Conservation (phyloP, 2,329 filamentous ascomycete genomes). For the Epicoccum nigrum region DNA sequence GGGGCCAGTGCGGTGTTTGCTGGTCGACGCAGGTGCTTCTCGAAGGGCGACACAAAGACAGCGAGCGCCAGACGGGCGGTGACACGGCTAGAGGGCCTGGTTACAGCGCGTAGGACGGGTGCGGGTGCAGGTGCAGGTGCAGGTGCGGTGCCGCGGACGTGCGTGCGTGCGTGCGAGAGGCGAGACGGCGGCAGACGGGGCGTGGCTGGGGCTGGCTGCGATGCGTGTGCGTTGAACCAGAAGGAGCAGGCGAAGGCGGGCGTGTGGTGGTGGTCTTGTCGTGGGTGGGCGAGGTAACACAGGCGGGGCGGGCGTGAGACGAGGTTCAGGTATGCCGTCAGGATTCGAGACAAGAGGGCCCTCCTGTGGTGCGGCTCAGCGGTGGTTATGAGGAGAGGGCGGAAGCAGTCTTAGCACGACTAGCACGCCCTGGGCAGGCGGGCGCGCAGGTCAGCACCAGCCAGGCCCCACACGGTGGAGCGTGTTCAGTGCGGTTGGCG, state of each 20-base stretch:
- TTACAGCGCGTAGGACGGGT: conserved; percentile 11
- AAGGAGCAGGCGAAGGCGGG: conserved; percentile 7
- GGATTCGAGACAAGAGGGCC: conserved; percentile 25
- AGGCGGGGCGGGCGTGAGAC: conserved; percentile 30
- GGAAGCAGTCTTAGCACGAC: conserved; percentile 16
- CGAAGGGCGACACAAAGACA: conserved; percentile 37
- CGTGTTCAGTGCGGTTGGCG: conserved; percentile 18
- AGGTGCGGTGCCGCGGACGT: neutral
- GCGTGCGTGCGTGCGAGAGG: conserved; percentile 3
- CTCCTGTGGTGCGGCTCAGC: conserved; percentile 42
- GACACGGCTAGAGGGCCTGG: conserved; percentile 1
- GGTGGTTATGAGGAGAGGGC: conserved; percentile 44
- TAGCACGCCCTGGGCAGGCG: conserved; percentile 14
- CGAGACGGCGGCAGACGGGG: conserved; percentile 15
- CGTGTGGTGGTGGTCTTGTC: conserved; percentile 1
- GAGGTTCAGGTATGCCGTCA: conserved; percentile 24
- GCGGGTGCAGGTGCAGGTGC: neutral
- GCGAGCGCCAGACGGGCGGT: conserved; percentile 1
- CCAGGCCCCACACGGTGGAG: conserved; percentile 27
- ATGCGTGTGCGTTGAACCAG: conserved; percentile 6
- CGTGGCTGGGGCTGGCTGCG: conserved; percentile 13
- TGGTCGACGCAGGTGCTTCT: conserved; percentile 35
- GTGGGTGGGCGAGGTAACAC: conserved; percentile 9
- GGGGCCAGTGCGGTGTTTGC: conserved; percentile 22
- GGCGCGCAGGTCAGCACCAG: conserved; percentile 21